A percentile compares a stretch with the other conserved stretches of the same genome.
Conservation (phyloP, 78 protist genomes). For the Dictyostelium intermedium region DNA sequence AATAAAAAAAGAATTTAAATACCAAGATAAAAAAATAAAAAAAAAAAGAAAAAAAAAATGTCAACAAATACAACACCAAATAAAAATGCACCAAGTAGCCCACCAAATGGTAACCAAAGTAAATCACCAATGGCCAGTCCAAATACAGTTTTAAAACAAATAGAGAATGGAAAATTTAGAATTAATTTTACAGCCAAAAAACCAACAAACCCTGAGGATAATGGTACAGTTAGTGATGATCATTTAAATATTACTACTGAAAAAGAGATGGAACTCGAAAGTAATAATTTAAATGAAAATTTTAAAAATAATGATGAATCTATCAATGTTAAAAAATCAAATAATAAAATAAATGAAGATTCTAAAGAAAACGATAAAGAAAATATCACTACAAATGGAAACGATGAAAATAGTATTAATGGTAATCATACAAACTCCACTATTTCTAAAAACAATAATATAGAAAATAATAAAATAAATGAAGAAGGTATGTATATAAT, state of each 20-base stretch:
- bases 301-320: not conserved
- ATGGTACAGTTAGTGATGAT: not conserved
- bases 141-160: not conserved
- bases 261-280: not conserved
- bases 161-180: slow-evolving; percentile 13
- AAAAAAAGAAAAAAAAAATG: not conserved
- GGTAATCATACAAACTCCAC: not conserved
- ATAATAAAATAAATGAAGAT: not conserved
- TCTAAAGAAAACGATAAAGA: not conserved
- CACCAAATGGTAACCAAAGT: not conserved
- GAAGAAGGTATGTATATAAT: not conserved
- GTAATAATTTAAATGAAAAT: not conserved
- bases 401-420: not conserved
- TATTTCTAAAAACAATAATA: not conserved
- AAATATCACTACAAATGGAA: not conserved
- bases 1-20: not conserved
- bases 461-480: not conserved
- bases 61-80: not conserved
- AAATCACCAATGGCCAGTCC: not conserved
- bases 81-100: not conserved
- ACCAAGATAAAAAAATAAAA: not conserved
- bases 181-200: not conserved
- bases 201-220: not conserved
- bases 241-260: not conserved
- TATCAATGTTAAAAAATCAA: not conserved